Evolutionary conservation across 257 asterid species (phyloP).

Genomic region (Avicennia marina): DNA sequence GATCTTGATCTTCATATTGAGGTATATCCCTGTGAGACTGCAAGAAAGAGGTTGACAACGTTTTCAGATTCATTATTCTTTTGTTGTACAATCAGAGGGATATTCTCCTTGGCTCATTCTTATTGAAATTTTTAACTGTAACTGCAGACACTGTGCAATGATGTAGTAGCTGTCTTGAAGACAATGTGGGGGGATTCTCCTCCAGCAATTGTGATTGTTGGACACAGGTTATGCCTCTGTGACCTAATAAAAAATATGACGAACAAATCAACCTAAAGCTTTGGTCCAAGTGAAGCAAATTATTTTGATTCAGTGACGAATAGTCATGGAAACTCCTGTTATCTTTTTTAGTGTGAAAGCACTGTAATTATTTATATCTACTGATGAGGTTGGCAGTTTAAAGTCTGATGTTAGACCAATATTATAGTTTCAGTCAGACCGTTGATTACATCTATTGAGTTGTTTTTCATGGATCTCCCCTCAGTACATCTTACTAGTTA

Average conservation of each 20-base stretch:
- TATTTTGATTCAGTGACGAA: background rate
- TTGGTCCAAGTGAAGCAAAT: background rate
- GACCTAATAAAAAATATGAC: background rate
- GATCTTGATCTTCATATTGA: slow-evolving; percentile 84
- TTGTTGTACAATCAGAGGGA: slow-evolving; percentile 4
- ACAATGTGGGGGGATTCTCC: slow-evolving; percentile 83
- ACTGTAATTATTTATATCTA: background rate
- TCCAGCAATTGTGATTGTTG: slow-evolving; percentile 91
- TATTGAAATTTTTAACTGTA: slow-evolving; percentile 19
- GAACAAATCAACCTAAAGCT: background rate
- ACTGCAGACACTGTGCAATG: slow-evolving; percentile 73
- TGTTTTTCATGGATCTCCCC: background rate
- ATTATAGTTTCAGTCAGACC: background rate
- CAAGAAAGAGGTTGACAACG: slow-evolving; percentile 2
- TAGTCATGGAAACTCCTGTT: background rate
- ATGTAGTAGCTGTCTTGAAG: slow-evolving; percentile 79
- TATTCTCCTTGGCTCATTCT: background rate
- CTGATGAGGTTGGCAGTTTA: background rate
- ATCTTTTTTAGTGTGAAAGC: background rate
- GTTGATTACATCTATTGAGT: slow-evolving; percentile 5
- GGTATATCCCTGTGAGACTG: slow-evolving; percentile 38
- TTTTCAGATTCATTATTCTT: slow-evolving; percentile 6
- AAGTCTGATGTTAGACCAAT: slow-evolving; percentile 2
- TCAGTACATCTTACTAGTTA: slow-evolving; percentile 1
- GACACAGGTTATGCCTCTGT: slow-evolving; percentile 72